Evolutionary conservation across 139 green algal species (phyloP).

Genomic region (Haematococcus lacustris): DNA sequence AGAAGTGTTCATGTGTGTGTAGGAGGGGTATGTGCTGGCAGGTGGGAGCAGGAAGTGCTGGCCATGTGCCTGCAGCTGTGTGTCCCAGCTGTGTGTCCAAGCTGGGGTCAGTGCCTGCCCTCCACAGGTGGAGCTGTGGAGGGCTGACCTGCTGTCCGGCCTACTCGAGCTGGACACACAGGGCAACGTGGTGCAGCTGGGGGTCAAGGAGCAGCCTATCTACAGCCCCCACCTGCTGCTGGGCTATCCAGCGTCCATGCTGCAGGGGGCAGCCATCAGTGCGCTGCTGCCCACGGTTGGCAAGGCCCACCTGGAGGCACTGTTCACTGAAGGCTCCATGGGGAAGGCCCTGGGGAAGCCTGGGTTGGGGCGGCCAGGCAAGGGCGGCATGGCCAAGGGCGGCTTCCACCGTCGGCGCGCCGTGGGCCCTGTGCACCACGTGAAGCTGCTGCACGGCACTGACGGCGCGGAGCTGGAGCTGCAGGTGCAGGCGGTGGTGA

Average conservation of each 20-base stretch:
- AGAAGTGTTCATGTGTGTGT: no score
- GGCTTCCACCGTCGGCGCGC: not conserved
- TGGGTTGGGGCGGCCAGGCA: not conserved
- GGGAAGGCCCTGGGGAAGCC: no score
- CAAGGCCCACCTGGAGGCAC: not conserved
- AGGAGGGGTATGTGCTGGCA: no score
- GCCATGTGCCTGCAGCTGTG: no score
- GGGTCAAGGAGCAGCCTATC: not conserved
- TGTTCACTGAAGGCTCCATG: not conserved
- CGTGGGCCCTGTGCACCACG: not conserved
- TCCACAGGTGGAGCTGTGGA: conserved; percentile 26
- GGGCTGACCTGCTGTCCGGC: conserved; percentile 21
- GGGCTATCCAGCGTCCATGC: not conserved
- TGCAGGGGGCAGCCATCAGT: not conserved
- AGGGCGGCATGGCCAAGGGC: not conserved
- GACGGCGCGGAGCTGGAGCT: not conserved
- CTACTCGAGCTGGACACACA: conserved; percentile 19
- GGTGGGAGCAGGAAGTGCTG: no score
- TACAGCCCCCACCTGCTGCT: not conserved
- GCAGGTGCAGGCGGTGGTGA: not conserved
- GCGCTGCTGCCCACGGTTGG: not conserved
- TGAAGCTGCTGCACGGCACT: not conserved
- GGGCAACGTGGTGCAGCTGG: conserved; percentile 1
- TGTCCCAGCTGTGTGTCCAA: no score
- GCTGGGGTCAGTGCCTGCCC: no score